A percentile compares a stretch with the other conserved stretches of the same genome.
Evolutionary conservation across 164 flowering plant genomes (phyloP).

Genomic region (Annona cherimola): DNA sequence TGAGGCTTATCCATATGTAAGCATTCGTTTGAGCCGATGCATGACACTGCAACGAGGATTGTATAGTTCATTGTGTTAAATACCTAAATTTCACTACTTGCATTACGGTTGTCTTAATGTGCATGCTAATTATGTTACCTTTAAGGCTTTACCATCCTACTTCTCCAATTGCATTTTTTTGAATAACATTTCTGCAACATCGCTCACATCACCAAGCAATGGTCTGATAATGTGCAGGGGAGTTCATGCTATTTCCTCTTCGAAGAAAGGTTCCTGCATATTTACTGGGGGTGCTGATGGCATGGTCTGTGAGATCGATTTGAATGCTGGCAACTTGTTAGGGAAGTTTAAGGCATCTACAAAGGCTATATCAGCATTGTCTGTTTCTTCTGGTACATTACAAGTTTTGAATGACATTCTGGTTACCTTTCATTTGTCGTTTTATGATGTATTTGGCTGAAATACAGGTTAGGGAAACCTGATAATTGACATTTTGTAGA

Average conservation of each 20-base stretch:
- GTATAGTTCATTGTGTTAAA: neutral
- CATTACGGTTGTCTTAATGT: neutral
- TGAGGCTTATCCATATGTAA: neutral
- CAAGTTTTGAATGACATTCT: neutral
- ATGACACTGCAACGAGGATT: neutral
- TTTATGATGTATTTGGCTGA: too few species aligned
- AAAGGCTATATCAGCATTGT: constrained; percentile 62
- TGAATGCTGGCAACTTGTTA: constrained; percentile 47
- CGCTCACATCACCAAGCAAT: neutral
- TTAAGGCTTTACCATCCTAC: neutral
- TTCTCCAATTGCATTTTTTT: neutral
- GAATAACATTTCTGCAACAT: neutral
- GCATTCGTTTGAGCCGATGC: neutral
- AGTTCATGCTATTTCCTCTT: constrained; percentile 59
- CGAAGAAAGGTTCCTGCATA: constrained; percentile 45
- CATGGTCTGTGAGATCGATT: constrained; percentile 70
- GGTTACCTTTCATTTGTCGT: neutral
- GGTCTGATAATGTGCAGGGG: constrained; percentile 51
- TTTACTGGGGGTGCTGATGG: constrained; percentile 92
- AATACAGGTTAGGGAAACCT: too few species aligned
- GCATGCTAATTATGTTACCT: neutral
- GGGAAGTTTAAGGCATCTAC: constrained; percentile 72
- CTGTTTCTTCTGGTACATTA: constrained; percentile 65
- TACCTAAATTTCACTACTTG: neutral
- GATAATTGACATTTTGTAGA: too few species aligned